Percentiles rank a stretch among this genome's conserved stretches.
Conservation (phyloP, 306 rosid species). For the Quercus dentata region DNA sequence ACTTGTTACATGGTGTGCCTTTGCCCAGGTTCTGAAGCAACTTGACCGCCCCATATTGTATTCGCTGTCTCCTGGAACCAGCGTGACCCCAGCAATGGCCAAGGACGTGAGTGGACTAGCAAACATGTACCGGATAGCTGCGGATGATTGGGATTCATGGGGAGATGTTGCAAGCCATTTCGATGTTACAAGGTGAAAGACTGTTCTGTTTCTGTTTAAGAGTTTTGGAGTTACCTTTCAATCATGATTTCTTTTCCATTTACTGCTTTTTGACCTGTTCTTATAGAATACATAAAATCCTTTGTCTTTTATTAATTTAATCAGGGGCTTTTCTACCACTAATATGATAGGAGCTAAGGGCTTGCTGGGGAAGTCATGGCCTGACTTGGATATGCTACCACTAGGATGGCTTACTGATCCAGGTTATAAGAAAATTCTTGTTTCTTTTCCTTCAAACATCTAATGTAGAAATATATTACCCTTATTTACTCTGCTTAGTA, state of each 20-base stretch:
- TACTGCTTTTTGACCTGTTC: slow-evolving; percentile 10
- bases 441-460: not conserved
- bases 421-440: slow-evolving; percentile 40
- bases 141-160: slow-evolving; percentile 97
- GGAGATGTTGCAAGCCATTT: slow-evolving; percentile 66
- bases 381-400: slow-evolving; percentile 97
- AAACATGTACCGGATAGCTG: slow-evolving; percentile 91
- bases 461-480: slow-evolving; percentile 5
- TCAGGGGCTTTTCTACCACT: slow-evolving; percentile 75
- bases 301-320: slow-evolving; percentile 7
- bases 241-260: slow-evolving; percentile 4
- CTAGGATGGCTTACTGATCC: slow-evolving; percentile 83
- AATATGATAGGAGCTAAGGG: slow-evolving; percentile 73
- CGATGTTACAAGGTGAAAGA: slow-evolving; percentile 62
- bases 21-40: slow-evolving; percentile 58
- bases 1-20: slow-evolving; percentile 10
- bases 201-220: slow-evolving; percentile 4
- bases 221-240: slow-evolving; percentile 9
- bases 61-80: slow-evolving; percentile 89
- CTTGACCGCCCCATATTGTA: slow-evolving; percentile 64
- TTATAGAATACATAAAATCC: not conserved
- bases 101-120: slow-evolving; percentile 61
- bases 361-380: slow-evolving; percentile 91
- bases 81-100: slow-evolving; percentile 79
- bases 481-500: not conserved